Percentiles rank a stretch among this genome's conserved stretches.
Evolutionary conservation across 371 early-diverging fungal genomes (phyloP).

Genomic region (Apophysomyces variabilis): DNA sequence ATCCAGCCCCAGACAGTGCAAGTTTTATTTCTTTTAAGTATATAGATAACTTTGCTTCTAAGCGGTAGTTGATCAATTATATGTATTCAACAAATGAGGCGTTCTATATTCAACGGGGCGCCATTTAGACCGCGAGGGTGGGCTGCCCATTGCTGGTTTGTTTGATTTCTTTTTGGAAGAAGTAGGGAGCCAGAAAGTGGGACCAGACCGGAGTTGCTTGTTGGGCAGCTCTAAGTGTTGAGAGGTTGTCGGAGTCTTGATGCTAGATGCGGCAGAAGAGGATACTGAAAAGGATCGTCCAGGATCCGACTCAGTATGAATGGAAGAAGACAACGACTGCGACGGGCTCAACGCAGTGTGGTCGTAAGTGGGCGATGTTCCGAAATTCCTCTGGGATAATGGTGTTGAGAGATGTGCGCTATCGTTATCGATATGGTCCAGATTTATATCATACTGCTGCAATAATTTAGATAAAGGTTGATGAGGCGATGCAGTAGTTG

Average conservation of each 20-base stretch:
- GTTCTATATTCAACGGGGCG: not conserved
- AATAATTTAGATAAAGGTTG: constrained; percentile 20
- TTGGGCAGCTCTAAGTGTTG: not conserved
- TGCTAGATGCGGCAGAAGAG: constrained; percentile 1
- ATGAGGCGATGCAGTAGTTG: constrained; percentile 2
- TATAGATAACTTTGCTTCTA: not conserved
- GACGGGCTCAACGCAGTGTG: not conserved
- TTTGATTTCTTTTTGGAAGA: not conserved
- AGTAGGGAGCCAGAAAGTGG: not conserved
- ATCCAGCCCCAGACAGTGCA: constrained; percentile 3
- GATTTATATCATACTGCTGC: constrained; percentile 20
- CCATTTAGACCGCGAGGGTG: not conserved
- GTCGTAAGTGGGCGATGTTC: not conserved
- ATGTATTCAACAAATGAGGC: not conserved
- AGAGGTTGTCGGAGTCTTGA: constrained; percentile 7
- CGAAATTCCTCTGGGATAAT: not conserved
- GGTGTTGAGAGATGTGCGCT: not conserved
- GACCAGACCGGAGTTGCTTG: not conserved
- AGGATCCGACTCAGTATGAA: not conserved
- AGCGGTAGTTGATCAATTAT: not conserved
- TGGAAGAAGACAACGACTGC: not conserved
- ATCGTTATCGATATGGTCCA: not conserved
- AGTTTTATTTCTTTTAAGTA: not conserved
- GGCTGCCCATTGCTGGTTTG: not conserved
- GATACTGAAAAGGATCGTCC: constrained; percentile 1